Evolutionary conservation across 2,329 filamentous ascomycete genomes (phyloP), one percentile per base, ranked within the genome.

Genomic region (Clonostachys sp.): DNA sequence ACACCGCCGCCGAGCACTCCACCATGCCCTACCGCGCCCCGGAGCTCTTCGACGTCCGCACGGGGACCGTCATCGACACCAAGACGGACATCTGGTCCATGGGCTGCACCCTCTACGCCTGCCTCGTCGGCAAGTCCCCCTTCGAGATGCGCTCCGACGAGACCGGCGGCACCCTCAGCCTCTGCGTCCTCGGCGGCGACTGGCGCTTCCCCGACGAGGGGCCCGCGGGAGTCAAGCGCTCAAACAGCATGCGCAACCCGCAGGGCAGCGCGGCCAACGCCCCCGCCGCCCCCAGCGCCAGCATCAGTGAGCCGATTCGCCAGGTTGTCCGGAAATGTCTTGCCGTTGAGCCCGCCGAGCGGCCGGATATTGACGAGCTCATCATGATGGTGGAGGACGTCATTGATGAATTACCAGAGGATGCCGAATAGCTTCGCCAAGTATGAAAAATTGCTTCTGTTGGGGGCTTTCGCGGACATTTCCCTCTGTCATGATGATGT

Each of bases 11-110:
- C 47, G 94, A 99, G 66, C 92, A 97, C 74, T 92, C 86, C 54
- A 99, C 94, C 39, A 97, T 99, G 92, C 91, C 94, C 1, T 99
- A 99, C 71, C 90, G 94, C 50, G 94, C 94, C 2, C 94, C 94
- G 0, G 94, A 99, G 69, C 84, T 99, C 51, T 99, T 99, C 67
- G 94, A 99, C 65, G 94, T 97, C 48, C 95, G 95, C 70, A 96
- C 91, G 4, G 92, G 89, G 52, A 85, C 86, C 44, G 82, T 90
- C 45, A 87, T 99, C 61, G 94, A 97, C 68, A 95, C 91, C 12
- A 96, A 96, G 64, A 90, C 96, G 39, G 94, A 99, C 66, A 95
- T 99, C 55, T 99, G 94, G 94, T 95, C 89, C 14, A 73, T 99
- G 18, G 94, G 94, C 45, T 97, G 94, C 74, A 97, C 94, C n/a